Conservation (phyloP, 345 rosid species). For the Combretum micranthum region DNA sequence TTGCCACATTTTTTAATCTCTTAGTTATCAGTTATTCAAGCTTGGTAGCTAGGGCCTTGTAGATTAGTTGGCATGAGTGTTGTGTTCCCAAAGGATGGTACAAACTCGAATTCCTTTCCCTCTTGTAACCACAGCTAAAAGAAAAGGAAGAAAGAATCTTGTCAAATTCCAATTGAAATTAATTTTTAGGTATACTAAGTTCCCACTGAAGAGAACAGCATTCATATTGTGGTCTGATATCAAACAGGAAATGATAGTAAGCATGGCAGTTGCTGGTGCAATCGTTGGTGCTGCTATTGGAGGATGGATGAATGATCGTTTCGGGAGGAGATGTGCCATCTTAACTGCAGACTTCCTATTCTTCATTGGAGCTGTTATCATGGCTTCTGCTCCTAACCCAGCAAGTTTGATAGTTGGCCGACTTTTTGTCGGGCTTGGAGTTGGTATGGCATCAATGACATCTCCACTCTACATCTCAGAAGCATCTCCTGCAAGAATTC, state of each 20-base stretch:
- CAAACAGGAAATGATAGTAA: slow-evolving; percentile 35
- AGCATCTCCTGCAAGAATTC: slow-evolving; percentile 77
- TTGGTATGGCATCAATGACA: slow-evolving; percentile 95
- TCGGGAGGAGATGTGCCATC: slow-evolving; percentile 2
- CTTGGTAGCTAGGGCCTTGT: too few species aligned
- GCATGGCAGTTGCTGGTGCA: slow-evolving; percentile 39
- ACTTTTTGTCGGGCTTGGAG: slow-evolving; percentile 78
- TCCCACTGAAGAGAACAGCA: too few species aligned
- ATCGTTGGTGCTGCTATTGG: slow-evolving; percentile 26
- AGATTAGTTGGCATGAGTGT: too few species aligned
- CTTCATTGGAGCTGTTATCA: slow-evolving; percentile 2
- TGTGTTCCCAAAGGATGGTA: too few species aligned
- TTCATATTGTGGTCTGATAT: too few species aligned
- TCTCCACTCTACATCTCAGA: slow-evolving; percentile 88
- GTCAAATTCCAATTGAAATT: too few species aligned
- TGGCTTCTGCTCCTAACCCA: slow-evolving; percentile 8
- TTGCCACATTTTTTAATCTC: too few species aligned
- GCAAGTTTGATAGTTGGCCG: neutral
- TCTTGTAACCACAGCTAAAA: too few species aligned
- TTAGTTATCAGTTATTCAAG: too few species aligned
- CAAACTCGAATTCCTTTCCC: too few species aligned
- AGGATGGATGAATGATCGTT: slow-evolving; percentile 6
- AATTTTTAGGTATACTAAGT: too few species aligned
- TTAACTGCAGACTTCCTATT: slow-evolving; percentile 7
- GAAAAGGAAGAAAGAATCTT: too few species aligned